A percentile compares a stretch with the other conserved stretches of the same genome.
phyloP scores from a whole-genome alignment of 2,329 filamentous ascomycete genomes.

The Ophiocordyceps australis region DNA sequence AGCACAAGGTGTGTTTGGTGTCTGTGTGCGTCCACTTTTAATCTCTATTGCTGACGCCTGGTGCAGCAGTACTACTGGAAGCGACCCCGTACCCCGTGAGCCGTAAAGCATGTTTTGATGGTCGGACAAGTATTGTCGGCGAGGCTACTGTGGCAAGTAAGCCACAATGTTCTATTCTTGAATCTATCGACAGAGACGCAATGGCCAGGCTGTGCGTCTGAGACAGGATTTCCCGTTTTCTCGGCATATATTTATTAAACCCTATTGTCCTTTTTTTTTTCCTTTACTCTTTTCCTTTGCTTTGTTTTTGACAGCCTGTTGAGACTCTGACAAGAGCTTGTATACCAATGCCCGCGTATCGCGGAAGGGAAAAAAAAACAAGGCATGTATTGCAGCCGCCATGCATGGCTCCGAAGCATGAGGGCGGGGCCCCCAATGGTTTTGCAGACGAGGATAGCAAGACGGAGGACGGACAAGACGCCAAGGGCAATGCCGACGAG shows the following conservation, averaged over 20 bases:
- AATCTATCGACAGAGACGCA: too few species aligned
- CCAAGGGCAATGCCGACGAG: too few species aligned
- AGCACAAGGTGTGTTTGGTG: conserved; percentile 95
- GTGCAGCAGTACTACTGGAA: conserved; percentile 54
- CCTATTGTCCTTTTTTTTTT: neutral
- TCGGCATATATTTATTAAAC: neutral
- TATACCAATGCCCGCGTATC: too few species aligned
- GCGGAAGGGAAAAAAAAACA: too few species aligned
- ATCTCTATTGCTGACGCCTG: neutral
- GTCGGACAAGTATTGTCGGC: conserved; percentile 7
- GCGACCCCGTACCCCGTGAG: conserved; percentile 38
- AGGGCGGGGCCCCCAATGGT: too few species aligned
- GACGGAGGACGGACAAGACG: too few species aligned
- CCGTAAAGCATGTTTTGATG: conserved; percentile 5
- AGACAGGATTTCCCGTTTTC: neutral
- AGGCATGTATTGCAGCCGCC: too few species aligned
- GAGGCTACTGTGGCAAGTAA: neutral
- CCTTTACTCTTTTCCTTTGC: neutral
- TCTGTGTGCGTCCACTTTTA: too few species aligned
- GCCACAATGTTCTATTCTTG: neutral
- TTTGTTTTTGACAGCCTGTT: neutral
- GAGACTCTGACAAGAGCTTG: too few species aligned
- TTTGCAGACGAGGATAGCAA: too few species aligned
- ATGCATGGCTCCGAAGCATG: too few species aligned
- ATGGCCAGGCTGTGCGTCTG: neutral